A percentile compares a stretch with the other conserved stretches of the same genome.
phyloP scores from a whole-genome alignment of 2,329 filamentous ascomycete genomes.

The Verticillium dahliae region DNA sequence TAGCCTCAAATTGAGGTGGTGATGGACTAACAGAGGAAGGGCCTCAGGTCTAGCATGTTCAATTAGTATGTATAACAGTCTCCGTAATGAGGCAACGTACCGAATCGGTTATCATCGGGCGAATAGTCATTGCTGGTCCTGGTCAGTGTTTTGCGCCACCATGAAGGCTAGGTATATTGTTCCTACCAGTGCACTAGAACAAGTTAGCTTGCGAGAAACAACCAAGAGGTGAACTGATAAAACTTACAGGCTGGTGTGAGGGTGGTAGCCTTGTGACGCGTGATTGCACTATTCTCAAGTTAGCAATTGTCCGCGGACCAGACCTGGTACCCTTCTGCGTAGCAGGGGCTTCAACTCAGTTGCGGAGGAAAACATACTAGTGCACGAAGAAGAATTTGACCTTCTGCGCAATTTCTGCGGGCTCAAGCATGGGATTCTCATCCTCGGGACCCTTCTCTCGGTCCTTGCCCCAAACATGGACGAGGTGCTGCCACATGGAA shows the following conservation, averaged over 20 bases:
- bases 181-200: background rate
- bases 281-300: background rate
- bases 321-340: too few relatives aligned
- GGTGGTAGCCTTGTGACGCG: conserved; percentile 11
- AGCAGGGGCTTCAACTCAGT: too few relatives aligned
- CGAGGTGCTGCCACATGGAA: conserved; percentile 37
- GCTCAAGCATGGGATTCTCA: conserved; percentile 22
- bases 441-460: conserved; percentile 19
- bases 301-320: background rate
- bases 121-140: conserved; percentile 12
- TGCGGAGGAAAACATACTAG: conserved; percentile 25
- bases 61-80: background rate
- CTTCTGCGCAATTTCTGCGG: conserved; percentile 31
- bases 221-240: background rate
- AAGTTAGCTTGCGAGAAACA: background rate
- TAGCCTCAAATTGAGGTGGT: conserved; percentile 10
- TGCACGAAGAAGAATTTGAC: conserved; percentile 41
- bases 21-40: conserved; percentile 11
- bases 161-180: background rate
- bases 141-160: background rate
- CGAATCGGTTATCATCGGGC: conserved; percentile 21
- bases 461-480: conserved; percentile 36
- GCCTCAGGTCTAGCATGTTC: conserved; percentile 10
- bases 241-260: conserved; percentile 4
- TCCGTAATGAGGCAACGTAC: background rate